Conservation (phyloP, 768 basidiomycete genomes). For the Phaffia tasmanica region DNA sequence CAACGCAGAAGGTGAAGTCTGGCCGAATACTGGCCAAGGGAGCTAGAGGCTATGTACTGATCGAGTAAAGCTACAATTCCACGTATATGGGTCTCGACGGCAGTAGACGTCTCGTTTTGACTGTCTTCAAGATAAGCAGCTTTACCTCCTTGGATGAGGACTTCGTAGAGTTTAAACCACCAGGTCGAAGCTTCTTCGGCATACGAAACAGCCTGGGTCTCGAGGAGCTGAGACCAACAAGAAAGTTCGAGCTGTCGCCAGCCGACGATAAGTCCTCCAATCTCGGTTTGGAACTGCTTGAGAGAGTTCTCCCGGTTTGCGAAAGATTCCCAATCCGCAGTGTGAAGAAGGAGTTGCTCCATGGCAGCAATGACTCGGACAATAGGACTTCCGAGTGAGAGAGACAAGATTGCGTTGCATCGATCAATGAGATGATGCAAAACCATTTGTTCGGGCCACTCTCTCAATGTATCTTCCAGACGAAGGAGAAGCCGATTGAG, state of each 20-base stretch:
- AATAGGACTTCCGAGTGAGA: constrained; percentile 58
- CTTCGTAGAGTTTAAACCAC: constrained; percentile 87
- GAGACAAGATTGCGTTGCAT: constrained; percentile 53
- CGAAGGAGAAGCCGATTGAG: constrained; percentile 47
- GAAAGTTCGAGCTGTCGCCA: constrained; percentile 85
- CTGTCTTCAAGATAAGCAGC: constrained; percentile 38
- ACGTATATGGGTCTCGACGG: constrained; percentile 42
- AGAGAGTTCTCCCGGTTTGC: constrained; percentile 85
- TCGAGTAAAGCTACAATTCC: constrained; percentile 57
- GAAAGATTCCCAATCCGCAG: constrained; percentile 92
- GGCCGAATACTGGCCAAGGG: constrained; percentile 70
- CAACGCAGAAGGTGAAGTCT: constrained; percentile 58
- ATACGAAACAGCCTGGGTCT: constrained; percentile 51
- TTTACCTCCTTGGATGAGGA: constrained; percentile 52
- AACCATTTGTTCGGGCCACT: constrained; percentile 98
- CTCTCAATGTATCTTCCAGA: constrained; percentile 50
- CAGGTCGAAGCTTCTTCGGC: constrained; percentile 45
- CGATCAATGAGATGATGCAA: constrained; percentile 68
- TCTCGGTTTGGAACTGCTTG: constrained; percentile 50
- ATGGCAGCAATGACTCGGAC: constrained; percentile 70
- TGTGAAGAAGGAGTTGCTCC: constrained; percentile 74
- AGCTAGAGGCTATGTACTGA: constrained; percentile 58
- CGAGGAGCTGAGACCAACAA: constrained; percentile 71
- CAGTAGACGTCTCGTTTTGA: constrained; percentile 11
- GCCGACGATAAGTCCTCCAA: constrained; percentile 64